Conservation (phyloP, 176 grass and related monocot species). For the Carex kokanica region DNA sequence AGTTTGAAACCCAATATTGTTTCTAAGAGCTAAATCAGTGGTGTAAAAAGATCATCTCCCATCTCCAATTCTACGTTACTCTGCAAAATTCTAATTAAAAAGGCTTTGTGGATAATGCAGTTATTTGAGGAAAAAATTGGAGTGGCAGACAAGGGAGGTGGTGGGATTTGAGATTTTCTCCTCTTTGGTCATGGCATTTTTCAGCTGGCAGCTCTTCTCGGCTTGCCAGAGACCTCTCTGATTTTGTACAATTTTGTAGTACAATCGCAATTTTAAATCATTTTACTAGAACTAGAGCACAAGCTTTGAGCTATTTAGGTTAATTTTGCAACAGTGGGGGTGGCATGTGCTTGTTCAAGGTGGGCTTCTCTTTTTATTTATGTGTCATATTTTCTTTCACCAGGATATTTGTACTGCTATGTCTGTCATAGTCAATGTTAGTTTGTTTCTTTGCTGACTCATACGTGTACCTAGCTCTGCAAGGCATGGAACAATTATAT, state of each 20-base stretch:
- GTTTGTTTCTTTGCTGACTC: neutral
- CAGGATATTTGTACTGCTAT: neutral
- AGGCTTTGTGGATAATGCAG: constrained; percentile 31
- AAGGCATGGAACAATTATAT: neutral
- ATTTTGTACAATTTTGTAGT: constrained; percentile 20
- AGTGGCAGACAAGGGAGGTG: constrained; percentile 76
- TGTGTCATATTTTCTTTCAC: neutral
- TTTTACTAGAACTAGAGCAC: constrained; percentile 15
- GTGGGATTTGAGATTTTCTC: constrained; percentile 80
- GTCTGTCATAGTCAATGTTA: neutral
- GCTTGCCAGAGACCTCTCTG: constrained; percentile 78
- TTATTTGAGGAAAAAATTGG: constrained; percentile 80
- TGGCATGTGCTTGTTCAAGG: neutral
- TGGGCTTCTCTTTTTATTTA: neutral
- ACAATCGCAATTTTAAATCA: neutral
- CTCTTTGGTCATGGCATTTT: constrained; percentile 86
- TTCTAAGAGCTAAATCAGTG: neutral
- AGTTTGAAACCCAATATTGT: neutral
- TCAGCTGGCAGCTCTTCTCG: constrained; percentile 95
- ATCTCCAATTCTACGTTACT: neutral
- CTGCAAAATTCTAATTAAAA: neutral
- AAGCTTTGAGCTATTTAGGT: neutral
- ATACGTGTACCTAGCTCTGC: neutral
- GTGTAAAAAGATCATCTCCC: constrained; percentile 13
- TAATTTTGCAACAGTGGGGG: neutral